Evolutionary conservation across 2,329 filamentous ascomycete species (phyloP).

Genomic region (Lecanosticta acicola): DNA sequence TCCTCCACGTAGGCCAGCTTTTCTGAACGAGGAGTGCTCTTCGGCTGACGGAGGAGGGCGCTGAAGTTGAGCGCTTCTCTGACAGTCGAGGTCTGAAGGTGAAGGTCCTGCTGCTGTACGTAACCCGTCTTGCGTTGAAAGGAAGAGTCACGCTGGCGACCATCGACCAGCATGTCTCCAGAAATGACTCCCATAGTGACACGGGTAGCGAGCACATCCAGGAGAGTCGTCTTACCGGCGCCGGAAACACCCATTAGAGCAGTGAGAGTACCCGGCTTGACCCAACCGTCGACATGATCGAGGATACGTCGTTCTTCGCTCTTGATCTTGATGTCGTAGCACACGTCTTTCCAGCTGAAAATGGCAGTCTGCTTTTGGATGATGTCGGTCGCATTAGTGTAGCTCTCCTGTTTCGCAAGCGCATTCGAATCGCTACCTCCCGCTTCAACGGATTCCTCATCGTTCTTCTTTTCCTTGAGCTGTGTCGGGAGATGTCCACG

Average conservation of each 20-base stretch:
- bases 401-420: slow-evolving; percentile 33
- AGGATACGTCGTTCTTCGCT: slow-evolving; percentile 67
- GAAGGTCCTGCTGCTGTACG: slow-evolving; percentile 87
- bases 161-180: slow-evolving; percentile 81
- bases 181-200: slow-evolving; percentile 83
- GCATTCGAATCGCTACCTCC: slow-evolving; percentile 7
- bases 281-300: slow-evolving; percentile 84
- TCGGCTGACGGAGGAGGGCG: slow-evolving; percentile 77
- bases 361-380: slow-evolving; percentile 64
- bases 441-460: slow-evolving; percentile 30
- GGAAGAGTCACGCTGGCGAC: slow-evolving; percentile 64
- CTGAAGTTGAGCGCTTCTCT: slow-evolving; percentile 84
- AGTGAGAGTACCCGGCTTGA: slow-evolving; percentile 84
- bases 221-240: slow-evolving; percentile 87
- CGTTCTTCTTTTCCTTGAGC: slow-evolving; percentile 45
- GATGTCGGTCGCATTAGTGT: slow-evolving; percentile 39
- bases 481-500: slow-evolving; percentile 44
- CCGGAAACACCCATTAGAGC: slow-evolving; percentile 88
- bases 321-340: slow-evolving; percentile 77
- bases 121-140: slow-evolving; percentile 93
- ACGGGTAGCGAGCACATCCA: slow-evolving; percentile 80
- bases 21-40: slow-evolving; percentile 63
- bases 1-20: slow-evolving; percentile 85
- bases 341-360: slow-evolving; percentile 82
- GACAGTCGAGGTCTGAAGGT: slow-evolving; percentile 77